A percentile compares a stretch with the other conserved stretches of the same genome.
Evolutionary conservation across 139 green algal genomes (phyloP).

Genomic region (Eudorina sp.): DNA sequence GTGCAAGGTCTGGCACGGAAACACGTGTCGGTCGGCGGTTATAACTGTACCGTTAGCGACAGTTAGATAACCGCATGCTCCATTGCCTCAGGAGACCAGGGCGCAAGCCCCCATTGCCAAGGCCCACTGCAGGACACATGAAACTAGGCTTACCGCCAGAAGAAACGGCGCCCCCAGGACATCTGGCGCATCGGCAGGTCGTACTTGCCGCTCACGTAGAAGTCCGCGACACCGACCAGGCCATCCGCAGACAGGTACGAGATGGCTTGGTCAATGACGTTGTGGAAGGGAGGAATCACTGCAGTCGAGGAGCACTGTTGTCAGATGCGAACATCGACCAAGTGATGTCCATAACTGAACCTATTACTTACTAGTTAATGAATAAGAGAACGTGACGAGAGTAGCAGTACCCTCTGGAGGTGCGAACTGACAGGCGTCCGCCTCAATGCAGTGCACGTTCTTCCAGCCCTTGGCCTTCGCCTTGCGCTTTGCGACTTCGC

Average conservation of each 20-base stretch:
- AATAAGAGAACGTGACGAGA: slow-evolving; percentile 99
- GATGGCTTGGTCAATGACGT: slow-evolving; percentile 89
- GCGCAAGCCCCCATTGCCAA: too few species aligned
- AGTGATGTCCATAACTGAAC: too few species aligned
- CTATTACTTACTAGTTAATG: slow-evolving; percentile 85
- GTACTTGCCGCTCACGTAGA: slow-evolving; percentile 93
- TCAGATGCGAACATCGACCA: not conserved
- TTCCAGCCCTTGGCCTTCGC: slow-evolving; percentile 87
- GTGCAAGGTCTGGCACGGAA: too few species aligned
- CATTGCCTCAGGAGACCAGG: too few species aligned
- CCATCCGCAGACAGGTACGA: slow-evolving; percentile 86
- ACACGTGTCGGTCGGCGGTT: not conserved
- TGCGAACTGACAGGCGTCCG: slow-evolving; percentile 91
- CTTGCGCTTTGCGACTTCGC: slow-evolving; percentile 88
- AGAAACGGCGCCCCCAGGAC: slow-evolving; percentile 89
- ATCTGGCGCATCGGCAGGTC: slow-evolving; percentile 96
- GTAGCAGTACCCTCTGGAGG: slow-evolving; percentile 76
- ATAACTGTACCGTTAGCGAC: too few species aligned
- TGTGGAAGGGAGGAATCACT: slow-evolving; percentile 98
- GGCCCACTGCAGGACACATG: too few species aligned
- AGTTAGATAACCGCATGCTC: too few species aligned
- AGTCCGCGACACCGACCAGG: slow-evolving; percentile 94
- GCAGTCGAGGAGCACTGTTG: not conserved
- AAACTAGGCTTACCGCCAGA: slow-evolving; percentile 94
- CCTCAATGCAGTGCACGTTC: slow-evolving; percentile 96